Base-by-base conservation (phyloP, 805 yeast genomes). In the Zygoascus biomembranicola region DNA sequence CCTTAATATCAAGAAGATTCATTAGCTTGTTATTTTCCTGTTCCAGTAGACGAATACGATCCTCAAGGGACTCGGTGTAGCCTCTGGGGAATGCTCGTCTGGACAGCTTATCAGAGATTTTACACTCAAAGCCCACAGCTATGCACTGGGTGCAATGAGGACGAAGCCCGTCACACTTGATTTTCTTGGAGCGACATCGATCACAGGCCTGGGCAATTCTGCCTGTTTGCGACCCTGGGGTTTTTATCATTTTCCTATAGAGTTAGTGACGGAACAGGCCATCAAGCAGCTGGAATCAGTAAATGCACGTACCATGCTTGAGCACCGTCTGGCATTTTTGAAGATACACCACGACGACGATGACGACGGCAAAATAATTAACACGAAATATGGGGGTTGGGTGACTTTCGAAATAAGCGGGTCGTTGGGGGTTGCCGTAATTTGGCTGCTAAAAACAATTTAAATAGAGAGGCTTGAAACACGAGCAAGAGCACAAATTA, bases 141-240 rank as follows among this genome's bases (percentile, higher is more conserved):
- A 81, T 82, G 73, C 97, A 90, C 55, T 86, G 85, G 0, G 92
- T 79, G 66, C 97, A 90, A 59, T 78, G 81, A 2, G 80, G 77
- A 31, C 76, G 62, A 53, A 78, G 77, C 1, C 94, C 94, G 60
- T 86, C 92, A 70, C 95, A 86, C 54, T 82, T 78, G 51, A 68
- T 62, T 62, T 67, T 87, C 63, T 86, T 87, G 49, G 87, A 80
- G 50, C 96, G 73, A 64, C 96, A 90, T 50, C 97, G 71, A 65
- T 89, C 96, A 68, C 97, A 89, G 0, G 96, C 96, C 65, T 89
- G 96, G 0, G 96, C 90, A 2, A 87, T 86, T 53, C 96, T 70
- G 54, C 81, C 84, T 0, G 78, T 73, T 28, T 77, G 74, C 13
- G 81, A 72, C 1, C 92, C 90, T 1, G 87, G 87, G 1, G 87